Percentiles rank a stretch among this genome's conserved stretches.
These are phyloP conservation scores for Amyloporia xantha DNA, from an alignment of 768 basidiomycete species.

Conservation along the genomic window DNA sequence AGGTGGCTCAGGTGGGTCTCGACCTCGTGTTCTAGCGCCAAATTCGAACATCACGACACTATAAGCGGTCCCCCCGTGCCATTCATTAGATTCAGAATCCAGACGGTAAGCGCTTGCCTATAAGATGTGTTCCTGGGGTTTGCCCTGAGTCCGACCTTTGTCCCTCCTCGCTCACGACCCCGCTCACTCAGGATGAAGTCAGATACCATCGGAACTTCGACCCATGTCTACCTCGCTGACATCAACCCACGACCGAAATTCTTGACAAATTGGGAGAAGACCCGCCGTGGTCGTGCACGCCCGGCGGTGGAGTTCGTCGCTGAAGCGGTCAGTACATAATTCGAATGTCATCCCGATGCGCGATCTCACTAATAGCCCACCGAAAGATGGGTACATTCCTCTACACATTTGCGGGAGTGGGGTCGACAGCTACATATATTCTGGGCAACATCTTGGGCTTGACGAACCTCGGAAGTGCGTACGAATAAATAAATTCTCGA, in stretches of 20 bases:
- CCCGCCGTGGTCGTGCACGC: neutral
- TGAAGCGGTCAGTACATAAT: constrained; percentile 19
- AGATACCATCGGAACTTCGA: neutral
- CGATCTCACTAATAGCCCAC: too few relatives aligned
- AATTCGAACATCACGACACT: too few relatives aligned
- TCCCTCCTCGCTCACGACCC: neutral
- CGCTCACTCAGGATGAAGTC: neutral
- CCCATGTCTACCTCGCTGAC: neutral
- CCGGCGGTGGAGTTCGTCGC: constrained; percentile 24
- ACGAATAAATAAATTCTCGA: neutral
- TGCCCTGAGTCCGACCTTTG: too few relatives aligned
- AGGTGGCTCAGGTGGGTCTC: too few relatives aligned
- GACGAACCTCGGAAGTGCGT: constrained; percentile 26
- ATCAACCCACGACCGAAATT: neutral
- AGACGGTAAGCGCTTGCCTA: too few relatives aligned
- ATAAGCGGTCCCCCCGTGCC: too few relatives aligned
- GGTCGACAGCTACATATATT: constrained; percentile 26
- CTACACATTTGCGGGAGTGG: constrained; percentile 24
- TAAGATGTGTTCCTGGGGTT: too few relatives aligned
- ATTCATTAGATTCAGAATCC: too few relatives aligned
- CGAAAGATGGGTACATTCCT: constrained; percentile 22
- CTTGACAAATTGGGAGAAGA: neutral
- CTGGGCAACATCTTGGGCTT: constrained; percentile 22
- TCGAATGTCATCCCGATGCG: neutral
- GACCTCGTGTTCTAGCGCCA: too few relatives aligned